Evolutionary conservation across 78 protist species (phyloP).

Genomic region (Isochrysis galbana): DNA sequence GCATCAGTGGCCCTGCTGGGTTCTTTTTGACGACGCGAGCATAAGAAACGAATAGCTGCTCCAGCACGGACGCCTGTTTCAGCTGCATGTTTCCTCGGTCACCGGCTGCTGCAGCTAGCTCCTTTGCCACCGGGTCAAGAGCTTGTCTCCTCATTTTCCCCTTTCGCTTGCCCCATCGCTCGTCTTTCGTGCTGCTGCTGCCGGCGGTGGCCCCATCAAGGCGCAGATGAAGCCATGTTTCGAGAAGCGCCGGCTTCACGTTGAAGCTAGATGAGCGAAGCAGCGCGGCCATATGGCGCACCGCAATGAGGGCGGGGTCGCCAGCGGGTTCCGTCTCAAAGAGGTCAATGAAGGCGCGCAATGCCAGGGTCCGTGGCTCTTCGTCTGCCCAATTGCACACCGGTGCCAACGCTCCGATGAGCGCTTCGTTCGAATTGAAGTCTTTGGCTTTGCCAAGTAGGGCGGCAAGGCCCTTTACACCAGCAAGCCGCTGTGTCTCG

Average conservation of each 20-base stretch:
- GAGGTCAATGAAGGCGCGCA: not conserved
- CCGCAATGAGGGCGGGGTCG: not conserved
- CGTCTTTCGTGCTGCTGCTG: too few relatives aligned
- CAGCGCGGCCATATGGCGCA: not conserved
- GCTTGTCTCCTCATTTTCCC: not conserved
- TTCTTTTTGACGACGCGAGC: not conserved
- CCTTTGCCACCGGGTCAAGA: not conserved
- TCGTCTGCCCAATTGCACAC: not conserved
- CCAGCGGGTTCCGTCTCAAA: not conserved
- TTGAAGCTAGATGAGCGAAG: not conserved
- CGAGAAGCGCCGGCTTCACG: not conserved
- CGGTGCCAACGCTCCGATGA: not conserved
- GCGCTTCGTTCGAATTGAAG: not conserved
- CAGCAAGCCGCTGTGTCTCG: not conserved
- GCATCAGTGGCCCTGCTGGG: not conserved
- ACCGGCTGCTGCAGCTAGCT: not conserved
- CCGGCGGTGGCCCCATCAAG: not conserved
- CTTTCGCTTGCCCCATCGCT: not conserved
- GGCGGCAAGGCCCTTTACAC: not conserved
- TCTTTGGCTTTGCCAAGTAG: not conserved
- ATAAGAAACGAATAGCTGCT: slow-evolving; percentile 7
- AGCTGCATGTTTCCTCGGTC: not conserved
- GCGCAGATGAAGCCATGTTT: not conserved
- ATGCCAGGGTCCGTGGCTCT: not conserved
- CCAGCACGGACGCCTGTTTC: not conserved